Conservation (phyloP, 1,139 yeast genomes). For the Pichia sp. region DNA sequence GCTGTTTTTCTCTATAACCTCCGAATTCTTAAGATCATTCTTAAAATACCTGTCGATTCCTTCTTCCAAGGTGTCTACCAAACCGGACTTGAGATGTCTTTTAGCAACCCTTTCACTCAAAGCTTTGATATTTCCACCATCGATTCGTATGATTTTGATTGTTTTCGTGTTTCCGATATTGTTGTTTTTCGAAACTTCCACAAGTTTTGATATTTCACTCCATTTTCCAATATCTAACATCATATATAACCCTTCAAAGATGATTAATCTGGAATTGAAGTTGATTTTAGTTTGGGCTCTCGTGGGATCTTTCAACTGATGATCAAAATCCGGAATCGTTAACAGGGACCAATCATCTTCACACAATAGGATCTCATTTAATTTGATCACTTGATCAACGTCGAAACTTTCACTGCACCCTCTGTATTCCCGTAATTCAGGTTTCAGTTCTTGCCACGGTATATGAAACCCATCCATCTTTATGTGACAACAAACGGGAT, state of each 20-base stretch:
- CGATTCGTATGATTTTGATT: conserved; percentile 4
- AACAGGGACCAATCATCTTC: conserved; percentile 21
- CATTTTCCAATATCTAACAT: conserved; percentile 32
- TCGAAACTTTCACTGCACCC: conserved; percentile 89
- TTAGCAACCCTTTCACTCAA: conserved; percentile 44
- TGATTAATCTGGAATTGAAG: conserved; percentile 36
- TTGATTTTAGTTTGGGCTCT: conserved; percentile 30
- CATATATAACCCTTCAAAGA: conserved; percentile 62
- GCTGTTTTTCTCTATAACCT: conserved; percentile 40
- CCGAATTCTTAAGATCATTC: conserved; percentile 68
- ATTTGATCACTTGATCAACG: conserved; percentile 36
- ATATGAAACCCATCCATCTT: conserved; percentile 85
- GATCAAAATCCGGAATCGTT: conserved; percentile 70
- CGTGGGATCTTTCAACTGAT: conserved; percentile 60
- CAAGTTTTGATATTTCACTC: conserved; percentile 30
- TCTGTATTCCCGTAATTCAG: conserved; percentile 51
- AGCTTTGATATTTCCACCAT: conserved; percentile 4
- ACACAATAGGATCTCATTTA: conserved; percentile 22
- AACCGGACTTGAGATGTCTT: conserved; percentile 67
- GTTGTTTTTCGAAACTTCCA: conserved; percentile 23
- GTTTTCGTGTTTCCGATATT: conserved; percentile 35
- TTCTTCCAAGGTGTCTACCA: conserved; percentile 44
- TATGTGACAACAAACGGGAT: conserved; percentile 28
- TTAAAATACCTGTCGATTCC: conserved; percentile 57
- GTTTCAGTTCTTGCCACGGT: conserved; percentile 49